Evolutionary conservation across 176 grass and related monocot species (phyloP).

Genomic region (barley (Hordeum vulgare)): DNA sequence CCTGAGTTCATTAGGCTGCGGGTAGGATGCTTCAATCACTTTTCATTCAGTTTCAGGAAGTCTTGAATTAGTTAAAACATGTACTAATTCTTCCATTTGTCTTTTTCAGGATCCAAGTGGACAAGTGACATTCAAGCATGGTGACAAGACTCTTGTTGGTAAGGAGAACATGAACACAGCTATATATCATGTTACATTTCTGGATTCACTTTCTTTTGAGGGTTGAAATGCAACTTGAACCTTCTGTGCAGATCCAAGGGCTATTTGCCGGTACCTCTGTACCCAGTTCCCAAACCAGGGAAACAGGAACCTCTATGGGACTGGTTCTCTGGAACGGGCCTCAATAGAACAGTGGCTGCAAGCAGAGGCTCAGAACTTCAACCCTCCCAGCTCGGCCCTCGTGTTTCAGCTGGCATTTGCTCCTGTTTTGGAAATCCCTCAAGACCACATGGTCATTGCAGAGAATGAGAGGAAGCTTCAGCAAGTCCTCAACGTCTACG

Average conservation of each 20-base stretch:
- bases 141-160: slow-evolving; percentile 58
- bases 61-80: neutral
- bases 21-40: slow-evolving; percentile 6
- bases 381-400: slow-evolving; percentile 56
- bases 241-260: slow-evolving; percentile 32
- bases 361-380: slow-evolving; percentile 61
- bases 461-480: slow-evolving; percentile 53
- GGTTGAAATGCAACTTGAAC: neutral
- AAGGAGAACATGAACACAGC: slow-evolving; percentile 18
- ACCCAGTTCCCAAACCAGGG: slow-evolving; percentile 52
- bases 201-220: neutral
- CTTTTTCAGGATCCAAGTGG: slow-evolving; percentile 73
- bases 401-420: slow-evolving; percentile 85
- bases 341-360: slow-evolving; percentile 87
- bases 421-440: slow-evolving; percentile 27
- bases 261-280: slow-evolving; percentile 62
- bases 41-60: neutral
- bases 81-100: neutral
- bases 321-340: slow-evolving; percentile 61
- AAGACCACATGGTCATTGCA: slow-evolving; percentile 44
- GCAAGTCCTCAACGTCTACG: slow-evolving; percentile 51
- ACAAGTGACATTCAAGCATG: slow-evolving; percentile 81
- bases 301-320: slow-evolving; percentile 56
- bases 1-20: slow-evolving; percentile 73
- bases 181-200: neutral